Percentiles rank a stretch among this genome's conserved stretches.
Evolutionary conservation across 2,329 filamentous ascomycete genomes (phyloP).

Genomic region (Diaporthe helianthi): DNA sequence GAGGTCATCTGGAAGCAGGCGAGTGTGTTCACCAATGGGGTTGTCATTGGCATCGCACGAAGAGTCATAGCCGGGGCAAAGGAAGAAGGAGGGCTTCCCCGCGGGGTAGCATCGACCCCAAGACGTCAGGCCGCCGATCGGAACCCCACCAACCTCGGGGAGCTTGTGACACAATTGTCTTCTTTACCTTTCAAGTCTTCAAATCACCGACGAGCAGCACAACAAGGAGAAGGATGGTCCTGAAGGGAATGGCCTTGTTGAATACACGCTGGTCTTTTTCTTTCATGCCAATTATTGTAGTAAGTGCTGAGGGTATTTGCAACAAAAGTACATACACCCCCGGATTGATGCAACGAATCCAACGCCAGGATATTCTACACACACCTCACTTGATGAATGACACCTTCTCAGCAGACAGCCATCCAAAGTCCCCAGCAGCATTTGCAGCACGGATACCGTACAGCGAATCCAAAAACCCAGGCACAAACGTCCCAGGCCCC

Average conservation of each 20-base stretch:
- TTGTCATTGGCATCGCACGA: neutral
- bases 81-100: slow-evolving; percentile 2
- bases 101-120: slow-evolving; percentile 5
- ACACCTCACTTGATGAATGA: neutral
- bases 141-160: slow-evolving; percentile 8
- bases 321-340: neutral
- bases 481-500: slow-evolving; percentile 87
- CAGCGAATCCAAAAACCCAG: slow-evolving; percentile 80
- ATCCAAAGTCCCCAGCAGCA: slow-evolving; percentile 6
- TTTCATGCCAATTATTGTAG: accelerated
- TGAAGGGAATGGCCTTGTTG: accelerated
- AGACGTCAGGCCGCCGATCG: slow-evolving; percentile 27
- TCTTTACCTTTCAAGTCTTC: neutral
- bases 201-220: too few species aligned
- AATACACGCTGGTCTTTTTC: too few species aligned
- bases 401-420: slow-evolving; percentile 17
- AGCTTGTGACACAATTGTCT: neutral
- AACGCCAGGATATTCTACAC: too few species aligned
- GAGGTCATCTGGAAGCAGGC: neutral
- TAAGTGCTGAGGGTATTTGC: neutral
- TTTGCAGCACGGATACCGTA: slow-evolving; percentile 48
- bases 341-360: too few species aligned
- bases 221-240: neutral
- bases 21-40: neutral
- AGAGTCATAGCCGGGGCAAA: neutral